Evolutionary conservation across 2,329 filamentous ascomycete species (phyloP), one percentile per base, ranked within the genome.

Genomic region (Biscogniauxia mediterranea): DNA sequence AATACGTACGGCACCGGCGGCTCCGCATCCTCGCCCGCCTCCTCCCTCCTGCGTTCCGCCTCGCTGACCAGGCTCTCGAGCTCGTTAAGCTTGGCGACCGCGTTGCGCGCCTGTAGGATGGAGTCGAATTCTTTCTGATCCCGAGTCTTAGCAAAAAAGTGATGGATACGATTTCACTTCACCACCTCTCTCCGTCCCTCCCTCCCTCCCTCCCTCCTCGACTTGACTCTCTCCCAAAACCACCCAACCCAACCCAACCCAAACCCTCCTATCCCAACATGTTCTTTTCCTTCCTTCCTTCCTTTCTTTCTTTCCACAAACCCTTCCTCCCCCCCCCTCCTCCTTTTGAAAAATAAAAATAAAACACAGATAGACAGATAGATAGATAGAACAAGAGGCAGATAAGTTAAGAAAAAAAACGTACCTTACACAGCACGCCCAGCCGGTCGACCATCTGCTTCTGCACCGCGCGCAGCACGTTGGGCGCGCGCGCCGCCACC

Each of bases 41-140:
- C 72, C 51, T 73, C 68, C 54, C 77, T 71, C 60, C 79, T 73
- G 57, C 66, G 64, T 55, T 73, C 75, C 5, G 85, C 86, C 57
- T 84, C 83, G 59, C 73, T 76, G 55, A 86, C 78, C 15, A 89
- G 77, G 25, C 67, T 74, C 69, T 89, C 86, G 6, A 88, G 78
- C 71, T 84, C 80, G 71, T 89, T 89, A 9, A 89, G 77, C 62
- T 81, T 81, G 49, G 77, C 76, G 2, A 89, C 80, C 13, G 88
- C 85, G 52, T 79, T 76, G 61, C 85, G 75, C 61, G 78, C 75
- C 19, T 75, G 68, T 61, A 87, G 71, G 60, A 88, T 84, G 19
- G 75, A 77, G 20, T 82, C 80, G 70, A 89, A 89, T 71, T 88
- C 85, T 69, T 79, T 80, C 77, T 83, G 7, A 9, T 32, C 7